phyloP scores from a whole-genome alignment of 2,329 filamentous ascomycete genomes.

The Ceratocystis colombiana region DNA sequence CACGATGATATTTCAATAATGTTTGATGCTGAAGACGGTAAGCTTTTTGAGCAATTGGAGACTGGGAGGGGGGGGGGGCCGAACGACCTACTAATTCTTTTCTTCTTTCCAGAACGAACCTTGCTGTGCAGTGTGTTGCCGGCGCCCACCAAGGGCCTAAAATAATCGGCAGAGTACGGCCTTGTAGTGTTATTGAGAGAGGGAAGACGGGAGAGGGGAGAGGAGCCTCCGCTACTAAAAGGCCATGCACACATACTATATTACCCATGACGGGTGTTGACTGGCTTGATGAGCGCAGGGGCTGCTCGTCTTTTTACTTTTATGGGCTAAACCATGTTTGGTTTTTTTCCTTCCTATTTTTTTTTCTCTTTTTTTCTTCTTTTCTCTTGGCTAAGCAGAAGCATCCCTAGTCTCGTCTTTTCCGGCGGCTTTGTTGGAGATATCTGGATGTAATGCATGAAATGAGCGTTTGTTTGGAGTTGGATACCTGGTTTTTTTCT shows the following conservation, averaged over 20 bases:
- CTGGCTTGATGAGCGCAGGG: not conserved
- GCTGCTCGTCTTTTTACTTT: not conserved
- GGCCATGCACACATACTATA: not conserved
- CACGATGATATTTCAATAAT: constrained; percentile 82
- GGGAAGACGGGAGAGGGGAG: not conserved
- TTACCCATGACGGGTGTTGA: not conserved
- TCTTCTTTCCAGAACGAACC: constrained; percentile 41
- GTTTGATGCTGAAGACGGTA: constrained; percentile 71
- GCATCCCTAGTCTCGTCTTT: constrained; percentile 3
- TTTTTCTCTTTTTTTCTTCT: not conserved
- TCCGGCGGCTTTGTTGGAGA: constrained; percentile 15
- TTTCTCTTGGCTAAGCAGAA: not conserved
- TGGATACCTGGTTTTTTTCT: constrained; percentile 6
- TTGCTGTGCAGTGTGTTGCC: constrained; percentile 43
- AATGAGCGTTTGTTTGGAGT: constrained; percentile 13
- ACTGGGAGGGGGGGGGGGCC: not conserved
- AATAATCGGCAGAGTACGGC: constrained; percentile 27
- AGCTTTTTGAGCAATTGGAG: constrained; percentile 31
- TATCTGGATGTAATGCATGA: constrained; percentile 13
- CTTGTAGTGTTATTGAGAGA: not conserved
- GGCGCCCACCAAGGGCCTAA: constrained; percentile 45
- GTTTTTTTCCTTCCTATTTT: not conserved
- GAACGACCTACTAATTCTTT: constrained; percentile 27
- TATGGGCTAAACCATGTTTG: not conserved
- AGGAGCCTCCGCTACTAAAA: not conserved